Evolutionary conservation across 2,329 filamentous ascomycete species (phyloP).

Genomic region (Coniochaeta ligniaria): DNA sequence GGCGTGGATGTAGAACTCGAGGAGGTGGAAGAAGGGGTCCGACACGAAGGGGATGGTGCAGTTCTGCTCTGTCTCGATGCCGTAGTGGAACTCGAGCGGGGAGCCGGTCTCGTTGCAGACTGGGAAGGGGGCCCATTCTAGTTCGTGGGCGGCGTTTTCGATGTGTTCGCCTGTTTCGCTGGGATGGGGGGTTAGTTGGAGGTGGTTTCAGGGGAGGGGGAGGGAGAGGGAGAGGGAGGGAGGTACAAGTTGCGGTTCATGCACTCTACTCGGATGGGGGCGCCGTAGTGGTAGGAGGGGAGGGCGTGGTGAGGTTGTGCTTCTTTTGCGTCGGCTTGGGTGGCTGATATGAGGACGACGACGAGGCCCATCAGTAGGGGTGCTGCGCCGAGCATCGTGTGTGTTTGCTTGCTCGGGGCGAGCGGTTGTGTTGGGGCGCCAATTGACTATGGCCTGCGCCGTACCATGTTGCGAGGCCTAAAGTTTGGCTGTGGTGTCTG

Average conservation of each 20-base stretch:
- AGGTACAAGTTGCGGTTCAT: slow-evolving; percentile 67
- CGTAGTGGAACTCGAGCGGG: slow-evolving; percentile 81
- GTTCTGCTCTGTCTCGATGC: slow-evolving; percentile 72
- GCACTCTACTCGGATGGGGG: slow-evolving; percentile 62
- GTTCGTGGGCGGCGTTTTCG: slow-evolving; percentile 69
- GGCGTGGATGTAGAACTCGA: slow-evolving; percentile 97
- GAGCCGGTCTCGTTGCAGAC: slow-evolving; percentile 80
- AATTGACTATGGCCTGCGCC: slow-evolving; percentile 2
- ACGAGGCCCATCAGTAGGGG: not conserved
- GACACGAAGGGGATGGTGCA: slow-evolving; percentile 73
- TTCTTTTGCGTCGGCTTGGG: not conserved
- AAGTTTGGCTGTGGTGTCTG: not conserved
- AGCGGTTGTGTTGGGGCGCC: not conserved
- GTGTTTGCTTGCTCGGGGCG: not conserved
- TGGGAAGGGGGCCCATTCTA: slow-evolving; percentile 89
- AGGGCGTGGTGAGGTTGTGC: slow-evolving; percentile 21
- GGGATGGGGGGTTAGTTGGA: too few relatives aligned
- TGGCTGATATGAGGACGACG: not conserved
- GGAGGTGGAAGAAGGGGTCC: slow-evolving; percentile 78
- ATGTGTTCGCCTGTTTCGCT: slow-evolving; percentile 90
- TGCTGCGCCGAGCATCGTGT: not conserved
- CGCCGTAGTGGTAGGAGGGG: slow-evolving; percentile 59
- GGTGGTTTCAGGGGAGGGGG: not conserved
- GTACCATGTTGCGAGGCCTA: not conserved
- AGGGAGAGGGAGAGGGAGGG: not conserved